Base-by-base conservation (phyloP, 371 early-diverging fungal species). In the Blakeslea trispora region DNA sequence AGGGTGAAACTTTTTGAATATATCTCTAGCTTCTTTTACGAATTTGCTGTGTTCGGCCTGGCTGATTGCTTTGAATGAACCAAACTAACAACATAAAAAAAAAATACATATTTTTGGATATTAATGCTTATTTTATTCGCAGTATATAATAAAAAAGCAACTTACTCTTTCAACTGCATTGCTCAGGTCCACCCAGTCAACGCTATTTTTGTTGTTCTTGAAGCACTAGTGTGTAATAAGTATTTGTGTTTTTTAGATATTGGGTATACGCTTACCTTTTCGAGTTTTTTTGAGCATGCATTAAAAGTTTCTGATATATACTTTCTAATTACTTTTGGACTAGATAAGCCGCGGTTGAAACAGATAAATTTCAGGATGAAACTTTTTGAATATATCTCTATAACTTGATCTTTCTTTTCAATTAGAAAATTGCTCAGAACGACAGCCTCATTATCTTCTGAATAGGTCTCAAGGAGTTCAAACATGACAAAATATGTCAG, bases 101-200 rank as follows among this genome's bases (percentile, higher is more conserved):
- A 28, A 28, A 44, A 44, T 44, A 44, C 21, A 4, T 44, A 11
- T 44, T 17, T 15, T 44, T 44, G 21, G 44, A 44, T 21, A 44
- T 19, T 28, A 28, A 28, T 28, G 28, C 21, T 44, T 22, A 44
- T 44, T 44, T 10, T 44, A 44, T 22, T 22, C 17, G 44, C 21
- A 28, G 28, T 28, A 28, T 28, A 28, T 28, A 28, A 28, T 44
- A 44, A 44, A 44, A 17, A 44, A 6, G 44, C 19, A 44, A 19
- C 11, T 44, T 44, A 44, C 44, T 44, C 44, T 44, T 44, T 44
- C 19, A 10, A 44, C 21, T 44, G 44, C 44, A 44, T 44, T 44
- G 21, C 44, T 44, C 11, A 44, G 5, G 44, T 44, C 44, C 11
- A 44, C 21, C 44, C 44, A 44, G 21, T 44, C 44, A 44, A 44